Base-by-base conservation (phyloP, 2,329 filamentous ascomycete species). In the Trichoderma koningiopsis region DNA sequence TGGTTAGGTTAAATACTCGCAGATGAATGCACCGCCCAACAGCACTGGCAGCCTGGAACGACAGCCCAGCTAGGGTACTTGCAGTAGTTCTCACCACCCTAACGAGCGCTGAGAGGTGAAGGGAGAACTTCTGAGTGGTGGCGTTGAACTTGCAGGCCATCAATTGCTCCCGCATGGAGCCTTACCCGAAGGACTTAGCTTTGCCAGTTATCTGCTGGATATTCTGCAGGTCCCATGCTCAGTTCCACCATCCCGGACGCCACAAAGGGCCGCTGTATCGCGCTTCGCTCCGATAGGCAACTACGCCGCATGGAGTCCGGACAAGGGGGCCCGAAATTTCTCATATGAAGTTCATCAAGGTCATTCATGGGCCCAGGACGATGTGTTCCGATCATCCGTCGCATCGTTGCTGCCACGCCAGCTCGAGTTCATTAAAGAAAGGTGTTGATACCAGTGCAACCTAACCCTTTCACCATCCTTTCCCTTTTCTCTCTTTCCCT, bases 391-490 rank as follows among this genome's bases (percentile, higher is more conserved):
- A 57, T 57, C 31, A 57, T 57, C 55, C 55, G 55, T 57, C 55
- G 55, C 55, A 57, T 35, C 29, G 55, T 57, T 57, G n/a, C 58
- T 43, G 35, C 58, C 35, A 61, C 58, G 35, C 58, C 22, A 43
- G 40, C 58, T 61, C 35, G 27, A 61, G 58, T 61, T 61, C 58
- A 49, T 49, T 8, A 61, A 43, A 61, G 35, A 49, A 40, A 29
- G 58, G 58, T 61, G 22, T 40, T 61, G 27, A 47, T 35, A 61
- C 58, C 58, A 61, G 58, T 61, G 58, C 58, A 61, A 22, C 35
- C 58, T 49, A 61, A 61, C 35, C 58, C 58, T 61, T 61, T 61
- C 27, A 61, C 58, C 31, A 35, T 57, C 55, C 31, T 57, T 57
- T 57, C 8, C 55, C 55, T 57, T 35, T 57, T 57, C 29, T 57